A percentile compares a stretch with the other conserved stretches of the same genome.
Evolutionary conservation across 768 basidiomycete genomes (phyloP).

Genomic region (Naganishia friedmannii): DNA sequence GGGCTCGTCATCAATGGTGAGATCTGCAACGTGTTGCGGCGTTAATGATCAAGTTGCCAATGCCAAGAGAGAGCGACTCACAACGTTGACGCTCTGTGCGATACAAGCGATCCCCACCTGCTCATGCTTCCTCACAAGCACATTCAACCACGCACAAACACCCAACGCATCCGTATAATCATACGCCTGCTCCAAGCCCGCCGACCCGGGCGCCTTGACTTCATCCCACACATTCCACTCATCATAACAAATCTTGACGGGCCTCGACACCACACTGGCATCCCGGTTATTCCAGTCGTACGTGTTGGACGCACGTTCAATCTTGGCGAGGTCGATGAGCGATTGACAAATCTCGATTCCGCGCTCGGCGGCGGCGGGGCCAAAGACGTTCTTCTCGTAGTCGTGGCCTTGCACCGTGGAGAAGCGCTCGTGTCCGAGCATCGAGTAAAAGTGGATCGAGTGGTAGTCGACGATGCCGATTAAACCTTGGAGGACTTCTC

Average conservation of each 20-base stretch:
- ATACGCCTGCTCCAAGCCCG: slow-evolving; percentile 60
- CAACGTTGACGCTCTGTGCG: slow-evolving; percentile 58
- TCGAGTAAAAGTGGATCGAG: slow-evolving; percentile 53
- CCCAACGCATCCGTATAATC: slow-evolving; percentile 61
- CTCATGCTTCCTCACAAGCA: slow-evolving; percentile 62
- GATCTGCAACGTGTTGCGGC: slow-evolving; percentile 49
- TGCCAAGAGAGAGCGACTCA: slow-evolving; percentile 32
- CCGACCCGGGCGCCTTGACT: slow-evolving; percentile 56
- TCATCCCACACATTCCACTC: slow-evolving; percentile 58
- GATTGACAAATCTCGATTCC: slow-evolving; percentile 58
- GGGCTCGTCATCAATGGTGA: slow-evolving; percentile 56
- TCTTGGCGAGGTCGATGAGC: slow-evolving; percentile 58
- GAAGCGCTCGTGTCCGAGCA: slow-evolving; percentile 44
- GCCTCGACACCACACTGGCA: slow-evolving; percentile 28
- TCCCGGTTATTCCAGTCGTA: slow-evolving; percentile 24
- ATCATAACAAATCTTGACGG: slow-evolving; percentile 56
- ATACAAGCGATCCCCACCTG: slow-evolving; percentile 64
- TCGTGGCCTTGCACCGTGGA: slow-evolving; percentile 34
- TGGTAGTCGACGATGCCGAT: slow-evolving; percentile 57
- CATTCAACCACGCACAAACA: slow-evolving; percentile 63
- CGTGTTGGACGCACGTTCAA: slow-evolving; percentile 33
- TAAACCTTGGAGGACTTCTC: slow-evolving; percentile 45
- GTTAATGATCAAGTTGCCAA: background rate
- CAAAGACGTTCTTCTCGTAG: slow-evolving; percentile 60
- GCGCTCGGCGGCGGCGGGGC: slow-evolving; percentile 59